Percentiles rank a stretch among this genome's conserved stretches.
Evolutionary conservation across 768 basidiomycete species (phyloP).

Genomic region (Phaffia tasmanica): DNA sequence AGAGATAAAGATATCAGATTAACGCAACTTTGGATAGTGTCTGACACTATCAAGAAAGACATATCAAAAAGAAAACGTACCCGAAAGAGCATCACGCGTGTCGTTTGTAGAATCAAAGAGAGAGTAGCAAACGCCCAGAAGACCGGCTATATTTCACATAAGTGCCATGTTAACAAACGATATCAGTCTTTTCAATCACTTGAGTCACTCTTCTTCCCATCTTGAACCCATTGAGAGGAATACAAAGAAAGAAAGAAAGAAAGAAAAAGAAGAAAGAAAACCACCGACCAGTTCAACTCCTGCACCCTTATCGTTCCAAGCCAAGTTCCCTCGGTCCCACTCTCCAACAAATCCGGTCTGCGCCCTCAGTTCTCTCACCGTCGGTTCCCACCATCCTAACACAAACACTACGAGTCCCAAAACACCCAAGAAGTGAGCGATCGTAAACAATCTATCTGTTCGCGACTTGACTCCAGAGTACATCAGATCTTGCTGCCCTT

Average conservation of each 20-base stretch:
- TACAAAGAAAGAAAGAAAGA: not conserved
- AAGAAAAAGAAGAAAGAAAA: constrained; percentile 4
- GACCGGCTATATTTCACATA: constrained; percentile 31
- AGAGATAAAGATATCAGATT: not conserved
- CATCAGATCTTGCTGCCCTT: not conserved
- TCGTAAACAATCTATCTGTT: constrained; percentile 31
- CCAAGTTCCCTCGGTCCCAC: constrained; percentile 16
- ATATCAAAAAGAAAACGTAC: constrained; percentile 27
- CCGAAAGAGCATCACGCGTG: constrained; percentile 35
- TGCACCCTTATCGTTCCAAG: not conserved
- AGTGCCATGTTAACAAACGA: too few species aligned
- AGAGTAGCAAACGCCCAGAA: constrained; percentile 39
- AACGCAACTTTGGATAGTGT: not conserved
- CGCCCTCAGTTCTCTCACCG: constrained; percentile 10
- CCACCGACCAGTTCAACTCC: constrained; percentile 17
- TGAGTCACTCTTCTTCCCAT: too few species aligned
- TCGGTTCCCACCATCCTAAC: constrained; percentile 37
- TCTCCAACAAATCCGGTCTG: constrained; percentile 11
- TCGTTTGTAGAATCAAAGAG: constrained; percentile 37
- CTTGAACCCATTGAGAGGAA: not conserved
- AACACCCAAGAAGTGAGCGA: constrained; percentile 34
- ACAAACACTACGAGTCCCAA: constrained; percentile 31
- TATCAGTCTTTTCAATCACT: too few species aligned
- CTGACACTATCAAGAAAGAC: not conserved
- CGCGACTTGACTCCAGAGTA: constrained; percentile 25